Evolutionary conservation across 306 rosid genomes (phyloP).

Genomic region (Vicia villosa): DNA sequence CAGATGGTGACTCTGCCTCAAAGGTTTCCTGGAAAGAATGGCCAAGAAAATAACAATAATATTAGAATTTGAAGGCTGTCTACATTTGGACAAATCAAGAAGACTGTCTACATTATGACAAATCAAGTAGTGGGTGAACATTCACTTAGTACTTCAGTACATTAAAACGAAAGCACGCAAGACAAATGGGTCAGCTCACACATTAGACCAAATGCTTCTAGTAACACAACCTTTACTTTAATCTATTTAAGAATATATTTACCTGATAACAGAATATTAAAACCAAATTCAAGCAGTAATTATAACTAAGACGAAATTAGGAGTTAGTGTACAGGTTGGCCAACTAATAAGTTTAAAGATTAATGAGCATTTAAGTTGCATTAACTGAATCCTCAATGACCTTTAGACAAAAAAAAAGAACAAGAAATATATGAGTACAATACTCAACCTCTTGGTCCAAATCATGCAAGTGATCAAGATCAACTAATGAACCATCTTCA

Average conservation of each 20-base stretch:
- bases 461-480: conserved; percentile 45
- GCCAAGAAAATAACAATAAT: conserved; percentile 8
- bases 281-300: not conserved
- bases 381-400: conserved; percentile 12
- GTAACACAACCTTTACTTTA: not conserved
- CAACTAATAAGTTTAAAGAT: conserved; percentile 5
- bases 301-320: not conserved
- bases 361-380: conserved; percentile 17
- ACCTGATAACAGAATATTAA: not conserved
- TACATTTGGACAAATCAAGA: no score
- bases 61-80: not conserved
- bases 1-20: conserved; percentile 26
- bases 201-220: not conserved
- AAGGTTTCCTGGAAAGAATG: conserved; percentile 40
- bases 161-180: not conserved
- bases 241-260: not conserved
- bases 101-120: no score
- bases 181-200: not conserved
- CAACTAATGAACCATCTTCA: conserved; percentile 55
- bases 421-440: conserved; percentile 18
- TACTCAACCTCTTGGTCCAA: conserved; percentile 56
- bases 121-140: not conserved
- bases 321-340: not conserved
- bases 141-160: not conserved
- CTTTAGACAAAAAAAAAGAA: conserved; percentile 17